phyloP scores from a whole-genome alignment of 176 grass and related monocot genomes.

The Oryza australiensis region DNA sequence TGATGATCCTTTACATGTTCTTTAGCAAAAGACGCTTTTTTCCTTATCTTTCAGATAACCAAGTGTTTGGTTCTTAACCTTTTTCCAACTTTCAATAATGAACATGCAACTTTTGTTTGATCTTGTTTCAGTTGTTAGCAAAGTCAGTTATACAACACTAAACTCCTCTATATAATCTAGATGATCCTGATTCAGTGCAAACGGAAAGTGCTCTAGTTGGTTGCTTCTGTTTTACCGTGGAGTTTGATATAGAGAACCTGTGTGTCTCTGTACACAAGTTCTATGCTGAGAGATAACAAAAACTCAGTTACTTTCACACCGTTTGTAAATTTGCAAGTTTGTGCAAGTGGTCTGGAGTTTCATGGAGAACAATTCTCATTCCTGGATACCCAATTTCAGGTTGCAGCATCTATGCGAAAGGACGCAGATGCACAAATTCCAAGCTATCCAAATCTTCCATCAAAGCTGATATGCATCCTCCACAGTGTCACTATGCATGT shows the following conservation, averaged over 20 bases:
- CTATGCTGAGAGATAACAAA: background rate
- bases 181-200: background rate
- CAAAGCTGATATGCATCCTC: slow-evolving; percentile 76
- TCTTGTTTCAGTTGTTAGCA: background rate
- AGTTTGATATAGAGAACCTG: background rate
- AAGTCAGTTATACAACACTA: background rate
- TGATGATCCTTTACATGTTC: background rate
- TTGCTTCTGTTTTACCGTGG: background rate
- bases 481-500: slow-evolving; percentile 64
- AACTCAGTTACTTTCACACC: background rate
- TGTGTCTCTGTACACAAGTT: background rate
- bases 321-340: slow-evolving; percentile 23
- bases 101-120: slow-evolving; percentile 1
- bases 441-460: slow-evolving; percentile 76
- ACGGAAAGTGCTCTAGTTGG: slow-evolving; percentile 8
- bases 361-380: slow-evolving; percentile 19
- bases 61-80: too few relatives aligned
- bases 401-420: slow-evolving; percentile 78
- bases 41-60: background rate
- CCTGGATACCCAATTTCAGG: slow-evolving; percentile 54
- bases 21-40: background rate
- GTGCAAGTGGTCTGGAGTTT: slow-evolving; percentile 28
- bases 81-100: slow-evolving; percentile 4
- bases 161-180: background rate
- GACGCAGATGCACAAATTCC: slow-evolving; percentile 68